Evolutionary conservation across 495 filamentous ascomycete species (phyloP), one percentile per base, ranked within the genome.

Genomic region (Terfezia boudieri): DNA sequence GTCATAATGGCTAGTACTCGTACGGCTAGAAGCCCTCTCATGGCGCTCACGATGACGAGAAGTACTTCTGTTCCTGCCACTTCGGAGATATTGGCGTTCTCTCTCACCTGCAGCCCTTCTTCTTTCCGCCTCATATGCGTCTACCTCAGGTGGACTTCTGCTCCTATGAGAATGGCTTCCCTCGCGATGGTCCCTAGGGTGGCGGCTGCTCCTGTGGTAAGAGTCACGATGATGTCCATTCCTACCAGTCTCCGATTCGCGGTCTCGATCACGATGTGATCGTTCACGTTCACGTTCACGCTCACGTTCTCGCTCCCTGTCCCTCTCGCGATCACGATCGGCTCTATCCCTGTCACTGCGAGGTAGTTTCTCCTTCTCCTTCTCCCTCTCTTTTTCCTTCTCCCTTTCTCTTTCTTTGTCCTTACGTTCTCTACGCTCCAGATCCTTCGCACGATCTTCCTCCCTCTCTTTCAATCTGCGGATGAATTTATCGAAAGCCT

Each of bases 401-500:
- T 74, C 73, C 55, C 73, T 70, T 56, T 75, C 73, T 58, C 76
- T 75, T 54, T 86, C 80, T 53, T 71, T 65, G 26, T 73, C 73
- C 54, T 72, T 72, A 56, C 80, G 75, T 20, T 86, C 79, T 41
- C 74, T 74, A 22, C 75, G 74, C 41, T 78, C 74, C 53, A 82
- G 80, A 20, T 89, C 84, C 53, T 75, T 80, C 53, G 92, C 88
- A 3, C 67, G 65, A 55, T 93, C 86, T 52, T 94, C 88, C 51
- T 92, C 84, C 65, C 88, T 86, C 63, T 96, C 90, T 61, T 81
- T 83, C 6, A 94, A 69, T 53, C 90, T 86, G 41, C 86, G 82
- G 56, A 95, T 79, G 60, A 86, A 74, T 68, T 96, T 99, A 35
- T 95, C 92, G 64, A 94, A 96, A 10, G 86, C 92, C 54, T 76